phyloP scores from a whole-genome alignment of 441 rosid species.

The Pelargonium citronellum region DNA sequence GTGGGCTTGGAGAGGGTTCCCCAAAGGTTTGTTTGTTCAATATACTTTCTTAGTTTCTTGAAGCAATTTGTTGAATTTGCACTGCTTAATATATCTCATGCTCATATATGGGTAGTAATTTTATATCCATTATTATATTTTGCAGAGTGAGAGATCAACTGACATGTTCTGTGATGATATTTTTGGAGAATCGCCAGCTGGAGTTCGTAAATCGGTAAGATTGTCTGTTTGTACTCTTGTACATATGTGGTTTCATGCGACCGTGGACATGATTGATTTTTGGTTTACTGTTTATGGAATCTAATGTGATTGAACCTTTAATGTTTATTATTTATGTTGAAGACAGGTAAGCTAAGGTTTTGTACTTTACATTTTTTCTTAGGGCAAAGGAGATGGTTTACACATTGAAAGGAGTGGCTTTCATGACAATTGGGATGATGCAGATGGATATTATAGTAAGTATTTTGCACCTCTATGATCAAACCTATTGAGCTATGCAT shows the following conservation, averaged over 20 bases:
- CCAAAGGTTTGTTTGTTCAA: slow-evolving; percentile 63
- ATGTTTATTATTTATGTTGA: slow-evolving; percentile 12
- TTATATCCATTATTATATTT: slow-evolving; percentile 15
- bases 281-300: not conserved
- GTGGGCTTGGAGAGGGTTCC: slow-evolving; percentile 88
- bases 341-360: not conserved
- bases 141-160: slow-evolving; percentile 82
- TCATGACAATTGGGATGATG: slow-evolving; percentile 99
- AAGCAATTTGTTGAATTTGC: not conserved
- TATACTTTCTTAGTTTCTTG: not conserved
- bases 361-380: slow-evolving; percentile 24
- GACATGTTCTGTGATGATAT: slow-evolving; percentile 86
- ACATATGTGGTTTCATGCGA: slow-evolving; percentile 7
- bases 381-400: slow-evolving; percentile 70
- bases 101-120: not conserved
- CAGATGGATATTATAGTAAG: slow-evolving; percentile 97
- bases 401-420: slow-evolving; percentile 70
- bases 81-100: not conserved
- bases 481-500: not conserved
- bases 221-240: not conserved
- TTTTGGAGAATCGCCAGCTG: slow-evolving; percentile 90
- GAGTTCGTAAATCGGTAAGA: slow-evolving; percentile 57
- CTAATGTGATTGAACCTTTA: slow-evolving; percentile 1
- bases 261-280: not conserved
- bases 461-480: slow-evolving; percentile 8